A percentile compares a stretch with the other conserved stretches of the same genome.
These are phyloP conservation scores for Phaeosphaeriaceae sp. DNA, from an alignment of 2,329 filamentous ascomycete genomes.

Conservation along the genomic window DNA sequence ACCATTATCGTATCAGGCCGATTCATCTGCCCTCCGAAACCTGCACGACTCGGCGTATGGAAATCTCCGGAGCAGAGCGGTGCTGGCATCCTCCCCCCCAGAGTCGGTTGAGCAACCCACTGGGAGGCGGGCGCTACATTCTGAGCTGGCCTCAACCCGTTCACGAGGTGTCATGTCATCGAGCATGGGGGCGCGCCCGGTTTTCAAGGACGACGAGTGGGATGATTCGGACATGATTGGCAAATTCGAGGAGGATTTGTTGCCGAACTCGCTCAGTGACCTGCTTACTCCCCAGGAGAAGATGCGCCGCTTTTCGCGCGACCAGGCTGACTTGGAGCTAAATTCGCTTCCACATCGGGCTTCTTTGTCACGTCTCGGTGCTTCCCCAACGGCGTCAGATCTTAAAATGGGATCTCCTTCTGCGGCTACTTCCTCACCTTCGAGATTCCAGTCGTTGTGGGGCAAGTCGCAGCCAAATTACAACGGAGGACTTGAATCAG, in stretches of 20 bases:
- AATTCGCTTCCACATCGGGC: conserved; percentile 52
- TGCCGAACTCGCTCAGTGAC: conserved; percentile 73
- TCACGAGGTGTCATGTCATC: conserved; percentile 65
- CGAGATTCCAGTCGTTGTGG: conserved; percentile 66
- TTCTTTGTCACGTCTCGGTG: conserved; percentile 59
- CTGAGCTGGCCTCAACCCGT: conserved; percentile 63
- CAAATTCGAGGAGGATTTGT: conserved; percentile 85
- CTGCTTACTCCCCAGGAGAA: conserved; percentile 68
- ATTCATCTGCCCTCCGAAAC: conserved; percentile 67
- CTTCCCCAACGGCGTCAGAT: conserved; percentile 53
- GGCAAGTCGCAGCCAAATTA: conserved; percentile 56
- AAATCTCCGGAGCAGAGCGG: conserved; percentile 65
- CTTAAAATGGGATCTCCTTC: conserved; percentile 59
- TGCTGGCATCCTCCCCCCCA: conserved; percentile 61
- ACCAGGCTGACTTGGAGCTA: conserved; percentile 61
- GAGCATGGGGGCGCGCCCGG: conserved; percentile 60
- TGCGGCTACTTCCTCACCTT: conserved; percentile 61
- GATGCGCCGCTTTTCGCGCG: conserved; percentile 64
- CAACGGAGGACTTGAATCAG: conserved; percentile 51
- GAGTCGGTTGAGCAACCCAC: conserved; percentile 70
- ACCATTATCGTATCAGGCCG: conserved; percentile 66
- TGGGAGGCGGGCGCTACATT: conserved; percentile 65
- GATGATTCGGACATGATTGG: conserved; percentile 60
- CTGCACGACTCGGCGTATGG: conserved; percentile 72
- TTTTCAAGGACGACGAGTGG: conserved; percentile 61